phyloP scores from a whole-genome alignment of 176 grass and related monocot genomes.

The Oryza glaberrima region DNA sequence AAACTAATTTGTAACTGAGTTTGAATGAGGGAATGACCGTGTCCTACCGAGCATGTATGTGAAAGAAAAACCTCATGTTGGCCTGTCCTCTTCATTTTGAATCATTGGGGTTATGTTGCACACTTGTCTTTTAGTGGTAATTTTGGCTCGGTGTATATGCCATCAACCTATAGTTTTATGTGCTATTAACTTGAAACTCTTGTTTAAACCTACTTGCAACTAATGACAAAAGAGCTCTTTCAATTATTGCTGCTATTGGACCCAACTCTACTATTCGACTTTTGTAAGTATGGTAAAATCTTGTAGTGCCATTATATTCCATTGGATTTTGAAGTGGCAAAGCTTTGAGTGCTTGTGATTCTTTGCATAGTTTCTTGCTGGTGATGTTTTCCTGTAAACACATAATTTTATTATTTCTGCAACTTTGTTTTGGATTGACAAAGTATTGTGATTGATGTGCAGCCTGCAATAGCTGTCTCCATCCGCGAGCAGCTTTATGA shows the following conservation, averaged over 20 bases:
- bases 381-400: neutral
- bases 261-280: neutral
- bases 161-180: neutral
- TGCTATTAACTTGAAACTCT: too few relatives aligned
- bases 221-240: too few relatives aligned
- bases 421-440: slow-evolving; percentile 28
- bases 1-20: neutral
- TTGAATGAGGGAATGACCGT: neutral
- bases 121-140: neutral
- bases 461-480: slow-evolving; percentile 91
- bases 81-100: neutral
- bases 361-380: neutral
- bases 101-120: neutral
- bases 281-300: too few relatives aligned
- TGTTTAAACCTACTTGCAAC: too few relatives aligned
- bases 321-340: too few relatives aligned
- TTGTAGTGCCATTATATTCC: neutral
- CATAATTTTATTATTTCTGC: neutral
- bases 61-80: neutral
- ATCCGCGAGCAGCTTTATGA: slow-evolving; percentile 97
- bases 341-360: neutral
- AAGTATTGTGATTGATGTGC: slow-evolving; percentile 37
- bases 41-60: neutral
- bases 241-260: too few relatives aligned
- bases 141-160: neutral